Evolutionary conservation across 1,284 basidiomycete genomes (phyloP), one percentile per base, ranked within the genome.

Genomic region (Boletus holoroseus): DNA sequence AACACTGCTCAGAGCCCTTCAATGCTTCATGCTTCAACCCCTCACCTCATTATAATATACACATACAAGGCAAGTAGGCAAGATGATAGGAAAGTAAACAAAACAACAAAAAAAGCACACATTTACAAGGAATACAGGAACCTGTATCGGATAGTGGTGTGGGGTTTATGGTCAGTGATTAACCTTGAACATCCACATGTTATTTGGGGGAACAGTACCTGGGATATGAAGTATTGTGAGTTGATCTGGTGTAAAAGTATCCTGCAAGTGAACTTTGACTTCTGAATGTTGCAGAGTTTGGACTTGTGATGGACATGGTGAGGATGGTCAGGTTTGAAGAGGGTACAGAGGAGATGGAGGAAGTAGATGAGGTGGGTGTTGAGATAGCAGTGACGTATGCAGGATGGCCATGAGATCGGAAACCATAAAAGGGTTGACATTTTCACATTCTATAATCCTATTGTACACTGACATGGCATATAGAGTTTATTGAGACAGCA

Each of bases 231-330:
- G 28, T 46, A 54, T n/a, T 55, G 57, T 2, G 53, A 34, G 18
- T 55, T 53, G 42, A 61, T 41, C 34, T 36, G 37, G 31, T 56
- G 55, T 15, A 53, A 20, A 7, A 46, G 31, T 32, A 5, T 55
- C 57, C 37, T 64, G 64, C 16, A 51, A 40, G 78, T 81, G 72
- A 81, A 81, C 71, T 82, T 82, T 62, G 75, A 75, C 68, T 83
- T 85, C 58, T 76, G 71, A 46, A 68, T 57, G 47, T 83, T 79
- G 59, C 76, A 74, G 68, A 59, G 65, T 63, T 68, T 74, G 62
- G 51, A 68, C 47, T 66, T 62, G 59, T 58, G 60, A 26, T 54
- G 59, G 32, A 31, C 44, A 55, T 64, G 72, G 55, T 61, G 68
- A 51, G 64, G 59, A 37, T 64, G 70, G 55, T 76, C 71, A 57